These are phyloP conservation scores for Aspergillus chevalieri DNA, from an alignment of 2,329 filamentous ascomycete genomes.

Conservation along the genomic window DNA sequence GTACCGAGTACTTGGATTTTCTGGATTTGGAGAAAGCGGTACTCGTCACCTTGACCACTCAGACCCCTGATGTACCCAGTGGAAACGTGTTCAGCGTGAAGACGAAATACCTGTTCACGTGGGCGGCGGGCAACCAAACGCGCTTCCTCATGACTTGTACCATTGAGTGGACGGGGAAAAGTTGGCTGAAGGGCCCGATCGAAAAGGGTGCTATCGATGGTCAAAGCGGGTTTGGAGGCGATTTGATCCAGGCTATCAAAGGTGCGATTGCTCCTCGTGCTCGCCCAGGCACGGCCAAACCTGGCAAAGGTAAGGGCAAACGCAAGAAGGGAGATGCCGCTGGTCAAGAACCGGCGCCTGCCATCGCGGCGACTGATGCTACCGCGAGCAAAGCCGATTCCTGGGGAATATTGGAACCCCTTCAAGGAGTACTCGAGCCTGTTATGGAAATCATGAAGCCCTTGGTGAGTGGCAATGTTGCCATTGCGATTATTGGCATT, in stretches of 20 bases:
- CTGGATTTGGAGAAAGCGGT: slow-evolving; percentile 84
- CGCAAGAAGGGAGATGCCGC: slow-evolving; percentile 52
- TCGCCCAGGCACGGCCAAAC: slow-evolving; percentile 44
- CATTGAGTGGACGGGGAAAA: slow-evolving; percentile 96
- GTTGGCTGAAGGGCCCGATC: slow-evolving; percentile 94
- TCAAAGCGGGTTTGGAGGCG: slow-evolving; percentile 74
- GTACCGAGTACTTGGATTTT: slow-evolving; percentile 73
- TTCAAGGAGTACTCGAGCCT: slow-evolving; percentile 64
- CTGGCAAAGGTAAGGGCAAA: slow-evolving; percentile 52
- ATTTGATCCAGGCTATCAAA: slow-evolving; percentile 69
- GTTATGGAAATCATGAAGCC: slow-evolving; percentile 63
- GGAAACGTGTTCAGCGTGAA: slow-evolving; percentile 88
- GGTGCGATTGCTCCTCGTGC: slow-evolving; percentile 63
- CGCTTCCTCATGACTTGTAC: slow-evolving; percentile 80
- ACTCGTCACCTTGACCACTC: slow-evolving; percentile 73
- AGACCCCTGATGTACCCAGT: slow-evolving; percentile 90
- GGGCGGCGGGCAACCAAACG: slow-evolving; percentile 81
- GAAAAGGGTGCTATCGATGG: slow-evolving; percentile 93
- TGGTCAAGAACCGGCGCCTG: slow-evolving; percentile 32
- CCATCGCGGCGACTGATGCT: slow-evolving; percentile 40
- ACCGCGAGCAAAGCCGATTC: slow-evolving; percentile 40
- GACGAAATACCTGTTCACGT: slow-evolving; percentile 89
- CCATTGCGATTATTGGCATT: slow-evolving; percentile 68
- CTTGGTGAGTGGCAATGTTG: slow-evolving; percentile 67
- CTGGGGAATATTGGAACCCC: slow-evolving; percentile 79